Percentiles rank a stretch among this genome's conserved stretches.
phyloP scores from a whole-genome alignment of 2,329 filamentous ascomycete genomes.

The Neofusicoccum ribis region DNA sequence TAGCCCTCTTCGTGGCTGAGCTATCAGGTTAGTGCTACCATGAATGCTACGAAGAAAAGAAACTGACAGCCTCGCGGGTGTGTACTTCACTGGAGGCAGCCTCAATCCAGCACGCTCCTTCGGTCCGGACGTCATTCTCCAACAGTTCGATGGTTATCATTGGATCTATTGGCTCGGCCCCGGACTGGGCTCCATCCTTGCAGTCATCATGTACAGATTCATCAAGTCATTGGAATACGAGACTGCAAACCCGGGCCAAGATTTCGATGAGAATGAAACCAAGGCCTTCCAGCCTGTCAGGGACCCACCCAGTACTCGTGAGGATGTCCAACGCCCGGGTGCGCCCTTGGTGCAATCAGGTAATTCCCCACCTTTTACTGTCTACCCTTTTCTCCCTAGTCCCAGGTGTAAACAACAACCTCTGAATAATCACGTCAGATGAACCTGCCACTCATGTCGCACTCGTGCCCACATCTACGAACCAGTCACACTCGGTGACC shows the following conservation, averaged over 20 bases:
- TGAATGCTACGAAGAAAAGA: too few relatives aligned
- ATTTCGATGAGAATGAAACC: conserved; percentile 33
- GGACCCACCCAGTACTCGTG: not conserved
- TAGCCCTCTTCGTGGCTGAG: conserved; percentile 27
- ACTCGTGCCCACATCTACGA: not conserved
- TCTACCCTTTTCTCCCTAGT: too few relatives aligned
- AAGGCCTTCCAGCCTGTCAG: not conserved
- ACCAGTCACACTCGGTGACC: not conserved
- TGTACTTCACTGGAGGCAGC: conserved; percentile 47
- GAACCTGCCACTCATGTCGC: not conserved
- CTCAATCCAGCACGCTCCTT: conserved; percentile 50
- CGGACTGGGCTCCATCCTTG: conserved; percentile 38
- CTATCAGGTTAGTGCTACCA: not conserved
- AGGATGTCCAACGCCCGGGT: not conserved
- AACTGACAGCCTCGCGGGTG: conserved; percentile 21
- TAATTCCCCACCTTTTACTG: not conserved
- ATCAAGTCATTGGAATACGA: conserved; percentile 44
- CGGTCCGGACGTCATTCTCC: conserved; percentile 44
- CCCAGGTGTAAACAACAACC: not conserved
- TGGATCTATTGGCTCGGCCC: conserved; percentile 54
- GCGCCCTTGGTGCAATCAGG: not conserved
- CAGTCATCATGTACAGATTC: conserved; percentile 40
- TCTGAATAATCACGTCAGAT: not conserved
- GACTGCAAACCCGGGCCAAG: conserved; percentile 43
- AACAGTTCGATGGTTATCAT: conserved; percentile 42